phyloP scores from a whole-genome alignment of 495 filamentous ascomycete genomes.

The Podospora australis region DNA sequence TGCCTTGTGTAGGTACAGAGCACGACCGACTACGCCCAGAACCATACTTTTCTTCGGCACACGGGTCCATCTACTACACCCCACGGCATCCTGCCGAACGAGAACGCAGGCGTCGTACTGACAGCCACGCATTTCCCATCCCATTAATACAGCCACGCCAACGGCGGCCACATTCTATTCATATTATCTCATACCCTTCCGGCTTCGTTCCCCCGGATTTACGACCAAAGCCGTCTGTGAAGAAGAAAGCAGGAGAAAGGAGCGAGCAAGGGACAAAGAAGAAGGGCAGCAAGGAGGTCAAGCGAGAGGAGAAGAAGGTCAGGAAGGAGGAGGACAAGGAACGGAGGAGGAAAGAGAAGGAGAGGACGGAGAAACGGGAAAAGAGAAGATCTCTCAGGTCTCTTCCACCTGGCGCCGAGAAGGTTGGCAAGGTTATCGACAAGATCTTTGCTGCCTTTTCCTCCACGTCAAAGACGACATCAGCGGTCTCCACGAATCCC shows the following conservation, averaged over 20 bases:
- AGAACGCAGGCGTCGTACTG: constrained; percentile 24
- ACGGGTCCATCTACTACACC: constrained; percentile 38
- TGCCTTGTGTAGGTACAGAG: constrained; percentile 24
- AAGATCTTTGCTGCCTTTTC: constrained; percentile 37
- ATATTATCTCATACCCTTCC: constrained; percentile 48
- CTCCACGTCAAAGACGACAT: constrained; percentile 17
- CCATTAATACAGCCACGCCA: constrained; percentile 46
- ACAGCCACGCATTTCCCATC: constrained; percentile 32
- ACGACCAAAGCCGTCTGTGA: constrained; percentile 19
- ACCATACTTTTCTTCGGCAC: constrained; percentile 28
- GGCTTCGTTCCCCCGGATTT: constrained; percentile 46
- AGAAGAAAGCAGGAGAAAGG: constrained; percentile 11
- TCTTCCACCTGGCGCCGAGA: constrained; percentile 24
- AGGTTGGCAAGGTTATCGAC: constrained; percentile 28
- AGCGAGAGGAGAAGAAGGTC: constrained; percentile 16
- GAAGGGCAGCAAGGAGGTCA: constrained; percentile 18
- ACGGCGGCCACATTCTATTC: constrained; percentile 49
- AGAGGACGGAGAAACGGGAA: constrained; percentile 22
- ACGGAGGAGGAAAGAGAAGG: constrained; percentile 24
- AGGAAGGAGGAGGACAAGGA: constrained; percentile 21
- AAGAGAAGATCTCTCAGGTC: constrained; percentile 32
- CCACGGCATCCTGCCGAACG: constrained; percentile 26
- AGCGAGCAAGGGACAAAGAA: constrained; percentile 22
- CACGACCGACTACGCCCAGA: constrained; percentile 28
- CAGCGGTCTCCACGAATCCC: no score